Evolutionary conservation across 352 stramenopile genomes (phyloP).

Genomic region (Hyaloperonospora brassicae): DNA sequence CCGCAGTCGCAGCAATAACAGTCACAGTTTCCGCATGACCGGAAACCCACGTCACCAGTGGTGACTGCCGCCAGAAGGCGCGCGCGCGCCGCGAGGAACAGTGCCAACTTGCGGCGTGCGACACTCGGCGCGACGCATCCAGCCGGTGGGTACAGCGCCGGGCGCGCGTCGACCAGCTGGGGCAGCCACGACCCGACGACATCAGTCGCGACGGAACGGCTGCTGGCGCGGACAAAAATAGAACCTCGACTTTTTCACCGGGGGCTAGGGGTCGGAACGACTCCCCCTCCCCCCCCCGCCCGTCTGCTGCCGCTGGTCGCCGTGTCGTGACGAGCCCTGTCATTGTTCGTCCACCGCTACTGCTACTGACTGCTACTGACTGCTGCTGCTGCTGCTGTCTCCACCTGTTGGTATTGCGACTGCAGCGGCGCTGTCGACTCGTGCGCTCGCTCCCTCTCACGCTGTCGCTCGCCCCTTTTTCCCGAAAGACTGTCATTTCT

Average conservation of each 20-base stretch:
- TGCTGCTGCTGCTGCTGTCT: too few relatives aligned
- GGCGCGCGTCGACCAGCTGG: not conserved
- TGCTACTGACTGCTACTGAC: too few relatives aligned
- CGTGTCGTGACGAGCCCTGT: conserved; percentile 14
- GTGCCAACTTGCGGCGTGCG: not conserved
- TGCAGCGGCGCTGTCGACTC: not conserved
- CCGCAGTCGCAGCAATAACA: too few relatives aligned
- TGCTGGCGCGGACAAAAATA: conserved; percentile 21
- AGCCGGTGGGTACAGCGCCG: conserved; percentile 5
- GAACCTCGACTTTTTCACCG: conserved; percentile 5
- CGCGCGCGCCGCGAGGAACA: too few relatives aligned
- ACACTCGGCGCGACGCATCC: conserved; percentile 5
- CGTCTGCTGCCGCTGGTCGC: conserved; percentile 1
- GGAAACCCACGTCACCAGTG: too few relatives aligned
- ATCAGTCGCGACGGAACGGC: conserved; percentile 3
- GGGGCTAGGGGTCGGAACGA: conserved; percentile 28
- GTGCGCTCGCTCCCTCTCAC: not conserved
- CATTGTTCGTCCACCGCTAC: conserved; percentile 10
- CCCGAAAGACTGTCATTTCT: conserved; percentile 15
- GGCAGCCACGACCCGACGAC: conserved; percentile 7
- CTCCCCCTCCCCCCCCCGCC: conserved; percentile 5
- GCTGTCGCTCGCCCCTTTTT: too few relatives aligned
- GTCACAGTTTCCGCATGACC: too few relatives aligned
- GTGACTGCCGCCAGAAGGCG: too few relatives aligned
- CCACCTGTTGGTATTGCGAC: too few relatives aligned